Conservation (phyloP, 139 green algal species). For the Volvox reticuliferus region DNA sequence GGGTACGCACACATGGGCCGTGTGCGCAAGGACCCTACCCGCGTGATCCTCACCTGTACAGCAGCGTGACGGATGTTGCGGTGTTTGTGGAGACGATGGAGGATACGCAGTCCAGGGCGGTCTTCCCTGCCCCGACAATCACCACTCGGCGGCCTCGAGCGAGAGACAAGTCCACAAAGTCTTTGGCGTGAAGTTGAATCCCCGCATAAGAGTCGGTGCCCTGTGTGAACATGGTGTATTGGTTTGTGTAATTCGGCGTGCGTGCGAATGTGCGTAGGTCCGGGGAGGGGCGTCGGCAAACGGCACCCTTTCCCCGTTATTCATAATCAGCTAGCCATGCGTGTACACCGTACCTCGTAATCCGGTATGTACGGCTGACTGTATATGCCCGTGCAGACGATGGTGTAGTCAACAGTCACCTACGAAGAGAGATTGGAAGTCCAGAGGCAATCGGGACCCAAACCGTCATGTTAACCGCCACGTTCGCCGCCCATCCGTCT, state of each 20-base stretch:
- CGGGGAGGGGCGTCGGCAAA: too few relatives aligned
- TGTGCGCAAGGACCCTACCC: too few relatives aligned
- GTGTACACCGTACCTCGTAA: conserved; percentile 29
- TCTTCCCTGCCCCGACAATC: conserved; percentile 51
- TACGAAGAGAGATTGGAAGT: background rate
- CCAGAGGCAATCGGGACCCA: too few relatives aligned
- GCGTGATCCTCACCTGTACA: conserved; percentile 23
- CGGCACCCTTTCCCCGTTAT: too few relatives aligned
- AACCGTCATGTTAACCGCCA: too few relatives aligned
- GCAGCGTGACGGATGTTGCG: conserved; percentile 35
- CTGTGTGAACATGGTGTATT: background rate
- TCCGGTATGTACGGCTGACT: conserved; percentile 28
- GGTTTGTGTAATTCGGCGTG: background rate
- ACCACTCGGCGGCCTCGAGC: conserved; percentile 37
- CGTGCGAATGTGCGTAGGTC: too few relatives aligned
- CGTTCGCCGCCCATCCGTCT: too few relatives aligned
- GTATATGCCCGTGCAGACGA: conserved; percentile 40
- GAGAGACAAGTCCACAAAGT: conserved; percentile 34
- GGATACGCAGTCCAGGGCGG: conserved; percentile 41
- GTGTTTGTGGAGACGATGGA: conserved; percentile 29
- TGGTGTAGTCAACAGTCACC: conserved; percentile 34
- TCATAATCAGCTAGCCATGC: too few relatives aligned
- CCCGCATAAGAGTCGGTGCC: conserved; percentile 29
- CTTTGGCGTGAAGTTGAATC: conserved; percentile 42
- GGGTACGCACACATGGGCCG: too few relatives aligned